These are phyloP conservation scores for Triangularia verruculosa DNA, from an alignment of 2,329 filamentous ascomycete species.

Conservation along the genomic window DNA sequence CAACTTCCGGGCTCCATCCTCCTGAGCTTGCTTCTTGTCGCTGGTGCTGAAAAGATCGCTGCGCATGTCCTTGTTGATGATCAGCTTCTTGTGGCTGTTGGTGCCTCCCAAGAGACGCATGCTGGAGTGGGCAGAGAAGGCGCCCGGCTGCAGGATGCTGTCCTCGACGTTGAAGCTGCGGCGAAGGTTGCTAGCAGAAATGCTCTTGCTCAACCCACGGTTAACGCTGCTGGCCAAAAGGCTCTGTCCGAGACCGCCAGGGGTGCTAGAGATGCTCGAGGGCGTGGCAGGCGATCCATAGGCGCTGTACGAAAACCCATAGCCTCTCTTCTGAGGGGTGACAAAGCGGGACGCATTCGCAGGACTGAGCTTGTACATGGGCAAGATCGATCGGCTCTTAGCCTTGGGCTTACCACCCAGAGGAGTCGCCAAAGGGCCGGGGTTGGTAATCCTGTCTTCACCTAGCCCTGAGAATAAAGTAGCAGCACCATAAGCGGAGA, in stretches of 20 bases:
- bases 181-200: conserved; percentile 82
- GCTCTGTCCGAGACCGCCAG: conserved; percentile 64
- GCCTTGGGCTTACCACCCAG: conserved; percentile 71
- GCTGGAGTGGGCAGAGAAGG: conserved; percentile 68
- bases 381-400: conserved; percentile 75
- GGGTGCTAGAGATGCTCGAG: conserved; percentile 66
- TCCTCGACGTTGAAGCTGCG: conserved; percentile 79
- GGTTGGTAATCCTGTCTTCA: conserved; percentile 62
- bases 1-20: conserved; percentile 51
- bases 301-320: conserved; percentile 89
- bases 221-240: conserved; percentile 63
- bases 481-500: conserved; percentile 86
- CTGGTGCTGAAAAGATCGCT: conserved; percentile 67
- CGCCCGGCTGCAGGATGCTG: conserved; percentile 80
- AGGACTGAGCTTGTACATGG: conserved; percentile 84
- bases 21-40: conserved; percentile 48
- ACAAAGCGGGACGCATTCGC: conserved; percentile 73
- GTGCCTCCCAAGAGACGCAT: conserved; percentile 64
- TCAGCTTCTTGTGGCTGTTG: conserved; percentile 80
- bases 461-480: conserved; percentile 77
- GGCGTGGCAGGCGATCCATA: conserved; percentile 78
- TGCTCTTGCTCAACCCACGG: conserved; percentile 77
- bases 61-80: conserved; percentile 84
- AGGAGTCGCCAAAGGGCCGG: conserved; percentile 88
- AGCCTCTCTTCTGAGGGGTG: conserved; percentile 83